These are phyloP conservation scores for Pseudocercospora fuligena DNA, from an alignment of 2,329 filamentous ascomycete genomes.

Conservation along the genomic window DNA sequence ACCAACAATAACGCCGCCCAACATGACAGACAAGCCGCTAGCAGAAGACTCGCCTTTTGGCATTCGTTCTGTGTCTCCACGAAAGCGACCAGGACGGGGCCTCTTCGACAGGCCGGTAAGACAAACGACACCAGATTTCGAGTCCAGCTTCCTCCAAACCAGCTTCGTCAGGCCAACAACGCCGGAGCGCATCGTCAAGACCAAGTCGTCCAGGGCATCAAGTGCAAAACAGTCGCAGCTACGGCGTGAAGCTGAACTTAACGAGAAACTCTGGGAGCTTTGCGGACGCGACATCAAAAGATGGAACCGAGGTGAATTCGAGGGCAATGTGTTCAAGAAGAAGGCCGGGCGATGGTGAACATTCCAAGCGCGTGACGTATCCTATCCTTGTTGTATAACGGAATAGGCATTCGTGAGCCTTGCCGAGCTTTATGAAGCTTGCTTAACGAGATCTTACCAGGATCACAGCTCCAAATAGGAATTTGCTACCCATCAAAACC, in stretches of 20 bases:
- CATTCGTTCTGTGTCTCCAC: slow-evolving; percentile 31
- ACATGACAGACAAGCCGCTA: slow-evolving; percentile 31
- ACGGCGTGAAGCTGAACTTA: slow-evolving; percentile 26
- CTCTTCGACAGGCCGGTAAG: slow-evolving; percentile 24
- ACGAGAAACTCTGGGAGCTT: slow-evolving; percentile 38
- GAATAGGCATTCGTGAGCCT: neutral
- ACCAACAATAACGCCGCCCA: slow-evolving; percentile 36
- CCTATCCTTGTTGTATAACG: neutral
- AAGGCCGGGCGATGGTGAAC: slow-evolving; percentile 40
- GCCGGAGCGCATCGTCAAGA: slow-evolving; percentile 20
- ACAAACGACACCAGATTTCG: slow-evolving; percentile 9
- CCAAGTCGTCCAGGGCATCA: slow-evolving; percentile 19
- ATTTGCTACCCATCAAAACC: neutral
- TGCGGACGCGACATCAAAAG: slow-evolving; percentile 39
- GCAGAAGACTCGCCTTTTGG: slow-evolving; percentile 34
- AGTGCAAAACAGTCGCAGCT: slow-evolving; percentile 23
- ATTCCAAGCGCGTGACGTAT: neutral
- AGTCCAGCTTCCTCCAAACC: slow-evolving; percentile 15
- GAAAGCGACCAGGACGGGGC: slow-evolving; percentile 24
- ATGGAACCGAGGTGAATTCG: slow-evolving; percentile 45
- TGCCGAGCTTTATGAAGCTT: neutral
- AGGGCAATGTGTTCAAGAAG: slow-evolving; percentile 32
- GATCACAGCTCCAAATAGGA: neutral
- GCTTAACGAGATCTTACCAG: neutral
- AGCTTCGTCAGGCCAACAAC: slow-evolving; percentile 19